Evolutionary conservation across 108 stramenopile species (phyloP).

Genomic region (Mayamaea pseudoterrestris): DNA sequence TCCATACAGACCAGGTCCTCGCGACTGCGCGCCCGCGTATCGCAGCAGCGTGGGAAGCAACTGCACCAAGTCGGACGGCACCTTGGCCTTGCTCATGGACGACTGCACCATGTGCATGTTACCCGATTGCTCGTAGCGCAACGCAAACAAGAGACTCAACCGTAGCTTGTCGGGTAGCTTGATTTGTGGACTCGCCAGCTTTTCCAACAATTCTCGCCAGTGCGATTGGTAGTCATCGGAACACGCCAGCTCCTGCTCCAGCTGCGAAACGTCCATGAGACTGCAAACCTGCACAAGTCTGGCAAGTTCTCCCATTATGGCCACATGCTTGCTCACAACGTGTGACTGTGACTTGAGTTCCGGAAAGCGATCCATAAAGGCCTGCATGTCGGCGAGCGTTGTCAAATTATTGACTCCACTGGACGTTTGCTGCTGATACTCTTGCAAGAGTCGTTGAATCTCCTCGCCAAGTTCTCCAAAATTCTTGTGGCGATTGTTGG

Average conservation of each 20-base stretch:
- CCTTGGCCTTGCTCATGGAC: constrained; percentile 83
- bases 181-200: constrained; percentile 57
- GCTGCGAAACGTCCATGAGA: constrained; percentile 95
- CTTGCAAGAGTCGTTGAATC: constrained; percentile 86
- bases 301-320: constrained; percentile 93
- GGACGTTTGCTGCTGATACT: constrained; percentile 86
- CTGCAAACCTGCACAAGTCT: constrained; percentile 85
- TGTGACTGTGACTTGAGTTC: constrained; percentile 78
- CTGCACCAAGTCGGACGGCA: constrained; percentile 78
- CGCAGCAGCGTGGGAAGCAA: constrained; percentile 87
- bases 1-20: constrained; percentile 90
- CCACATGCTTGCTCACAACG: constrained; percentile 94
- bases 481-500: constrained; percentile 83
- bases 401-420: constrained; percentile 69
- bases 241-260: constrained; percentile 98
- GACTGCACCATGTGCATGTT: constrained; percentile 73
- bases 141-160: constrained; percentile 90
- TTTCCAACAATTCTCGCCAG: constrained; percentile 79
- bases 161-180: constrained; percentile 94
- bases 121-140: constrained; percentile 87
- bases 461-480: constrained; percentile 96
- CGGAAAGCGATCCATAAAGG: constrained; percentile 96
- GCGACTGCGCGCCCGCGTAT: constrained; percentile 69
- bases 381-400: constrained; percentile 97
- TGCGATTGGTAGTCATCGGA: constrained; percentile 85